Conservation (phyloP, 257 asterid species). For the Haberlea rhodopensis region DNA sequence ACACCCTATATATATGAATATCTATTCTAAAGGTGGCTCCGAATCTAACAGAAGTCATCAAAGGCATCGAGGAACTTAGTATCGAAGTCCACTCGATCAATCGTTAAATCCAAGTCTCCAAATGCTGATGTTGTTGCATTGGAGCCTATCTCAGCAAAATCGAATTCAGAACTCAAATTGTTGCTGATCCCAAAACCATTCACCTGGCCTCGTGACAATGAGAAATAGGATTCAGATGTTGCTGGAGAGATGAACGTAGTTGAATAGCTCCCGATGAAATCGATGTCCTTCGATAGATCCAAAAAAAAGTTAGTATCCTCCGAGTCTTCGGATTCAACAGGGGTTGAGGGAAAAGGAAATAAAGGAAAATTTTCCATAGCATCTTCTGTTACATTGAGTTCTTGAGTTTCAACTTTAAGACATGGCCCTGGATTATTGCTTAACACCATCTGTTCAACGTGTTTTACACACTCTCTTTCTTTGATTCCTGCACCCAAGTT, state of each 20-base stretch:
- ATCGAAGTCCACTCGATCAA: background rate
- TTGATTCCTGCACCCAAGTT: background rate
- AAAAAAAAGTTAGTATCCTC: background rate
- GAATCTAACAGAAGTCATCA: background rate
- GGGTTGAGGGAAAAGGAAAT: background rate
- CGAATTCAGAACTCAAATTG: background rate
- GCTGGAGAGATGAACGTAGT: background rate
- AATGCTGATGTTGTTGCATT: background rate
- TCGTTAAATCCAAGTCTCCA: background rate
- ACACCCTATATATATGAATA: too few species aligned
- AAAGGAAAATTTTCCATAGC: background rate
- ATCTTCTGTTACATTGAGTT: background rate
- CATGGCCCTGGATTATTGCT: too few species aligned
- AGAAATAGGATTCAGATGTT: background rate
- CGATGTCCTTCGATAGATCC: background rate
- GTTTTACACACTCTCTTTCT: background rate
- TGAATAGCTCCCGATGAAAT: background rate
- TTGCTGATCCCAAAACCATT: background rate
- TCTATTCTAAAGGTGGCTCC: background rate
- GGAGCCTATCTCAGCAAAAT: background rate
- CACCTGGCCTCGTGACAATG: background rate
- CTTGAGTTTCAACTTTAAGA: background rate
- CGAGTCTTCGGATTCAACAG: background rate
- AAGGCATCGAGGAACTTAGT: background rate
- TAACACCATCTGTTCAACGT: background rate